Evolutionary conservation across 345 rosid genomes (phyloP).

Genomic region (Populus ilicifolia): DNA sequence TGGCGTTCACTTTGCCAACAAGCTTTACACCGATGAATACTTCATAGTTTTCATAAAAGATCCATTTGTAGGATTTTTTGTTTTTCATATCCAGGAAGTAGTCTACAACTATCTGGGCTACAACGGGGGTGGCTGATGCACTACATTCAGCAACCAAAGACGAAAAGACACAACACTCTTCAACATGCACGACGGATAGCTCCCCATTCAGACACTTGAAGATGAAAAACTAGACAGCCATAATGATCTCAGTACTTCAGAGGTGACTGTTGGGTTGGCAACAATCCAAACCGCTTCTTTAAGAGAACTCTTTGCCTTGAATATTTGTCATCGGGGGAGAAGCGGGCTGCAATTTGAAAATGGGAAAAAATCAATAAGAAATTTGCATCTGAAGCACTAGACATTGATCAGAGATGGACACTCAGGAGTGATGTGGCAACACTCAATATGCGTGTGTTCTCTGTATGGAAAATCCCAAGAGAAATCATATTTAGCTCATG

Average conservation of each 20-base stretch:
- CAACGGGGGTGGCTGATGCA: no score
- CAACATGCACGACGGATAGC: background rate
- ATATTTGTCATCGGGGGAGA: constrained; percentile 86
- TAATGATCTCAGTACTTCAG: constrained; percentile 47
- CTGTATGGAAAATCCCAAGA: background rate
- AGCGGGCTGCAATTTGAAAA: constrained; percentile 53
- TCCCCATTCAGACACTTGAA: background rate
- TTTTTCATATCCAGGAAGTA: background rate
- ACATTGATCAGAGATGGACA: background rate
- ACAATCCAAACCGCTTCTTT: constrained; percentile 77
- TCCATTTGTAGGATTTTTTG: background rate
- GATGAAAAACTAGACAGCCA: background rate
- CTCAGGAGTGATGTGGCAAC: background rate
- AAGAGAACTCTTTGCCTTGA: constrained; percentile 68
- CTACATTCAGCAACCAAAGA: constrained; percentile 1
- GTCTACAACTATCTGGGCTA: background rate
- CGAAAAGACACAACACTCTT: background rate
- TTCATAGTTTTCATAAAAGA: background rate
- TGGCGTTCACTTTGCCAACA: background rate
- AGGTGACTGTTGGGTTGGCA: constrained; percentile 69
- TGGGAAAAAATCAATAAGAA: background rate
- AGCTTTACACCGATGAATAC: background rate
- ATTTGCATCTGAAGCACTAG: background rate
- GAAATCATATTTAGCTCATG: no score
- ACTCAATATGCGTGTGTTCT: background rate